These are phyloP conservation scores for Penicillium chermesinum DNA, from an alignment of 495 filamentous ascomycete species.

Conservation along the genomic window DNA sequence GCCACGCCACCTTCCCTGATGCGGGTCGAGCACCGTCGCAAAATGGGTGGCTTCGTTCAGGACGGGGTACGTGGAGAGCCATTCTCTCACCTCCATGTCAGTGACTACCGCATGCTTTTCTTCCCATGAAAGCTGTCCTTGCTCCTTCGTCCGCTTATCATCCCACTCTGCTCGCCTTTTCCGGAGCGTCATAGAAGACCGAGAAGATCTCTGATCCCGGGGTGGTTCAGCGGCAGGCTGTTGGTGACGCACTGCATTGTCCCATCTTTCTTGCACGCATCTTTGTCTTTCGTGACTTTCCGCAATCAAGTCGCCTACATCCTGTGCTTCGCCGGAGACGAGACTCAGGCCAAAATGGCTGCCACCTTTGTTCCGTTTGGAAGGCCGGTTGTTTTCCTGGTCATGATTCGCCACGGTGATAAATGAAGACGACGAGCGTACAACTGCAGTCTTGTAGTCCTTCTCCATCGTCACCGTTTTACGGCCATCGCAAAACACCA, in stretches of 20 bases:
- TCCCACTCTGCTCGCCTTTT: conserved; percentile 7
- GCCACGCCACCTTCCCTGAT: conserved; percentile 37
- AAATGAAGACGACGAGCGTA: conserved; percentile 41
- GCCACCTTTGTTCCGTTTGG: too few species aligned
- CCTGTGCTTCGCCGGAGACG: conserved; percentile 12
- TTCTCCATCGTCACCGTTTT: conserved; percentile 51
- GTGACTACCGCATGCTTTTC: conserved; percentile 18
- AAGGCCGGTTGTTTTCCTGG: conserved; percentile 8
- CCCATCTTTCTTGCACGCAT: conserved; percentile 39
- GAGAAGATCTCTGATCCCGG: too few species aligned
- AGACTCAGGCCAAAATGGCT: conserved; percentile 14
- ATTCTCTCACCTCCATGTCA: conserved; percentile 28
- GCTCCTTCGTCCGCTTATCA: not conserved
- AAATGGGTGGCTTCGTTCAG: conserved; percentile 52
- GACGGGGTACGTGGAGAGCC: conserved; percentile 45
- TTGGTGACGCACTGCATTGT: conserved; percentile 17
- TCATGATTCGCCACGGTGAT: conserved; percentile 56
- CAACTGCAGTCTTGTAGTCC: conserved; percentile 42
- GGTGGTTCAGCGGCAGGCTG: not conserved
- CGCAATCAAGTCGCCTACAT: conserved; percentile 33
- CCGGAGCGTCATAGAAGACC: conserved; percentile 8
- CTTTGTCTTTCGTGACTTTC: conserved; percentile 35
- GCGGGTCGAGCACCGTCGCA: conserved; percentile 47
- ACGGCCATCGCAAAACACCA: conserved; percentile 49
- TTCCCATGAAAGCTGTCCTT: too few species aligned